These are phyloP conservation scores for Metschnikowia peoriensis DNA, from an alignment of 805 yeast genomes.

Conservation along the genomic window DNA sequence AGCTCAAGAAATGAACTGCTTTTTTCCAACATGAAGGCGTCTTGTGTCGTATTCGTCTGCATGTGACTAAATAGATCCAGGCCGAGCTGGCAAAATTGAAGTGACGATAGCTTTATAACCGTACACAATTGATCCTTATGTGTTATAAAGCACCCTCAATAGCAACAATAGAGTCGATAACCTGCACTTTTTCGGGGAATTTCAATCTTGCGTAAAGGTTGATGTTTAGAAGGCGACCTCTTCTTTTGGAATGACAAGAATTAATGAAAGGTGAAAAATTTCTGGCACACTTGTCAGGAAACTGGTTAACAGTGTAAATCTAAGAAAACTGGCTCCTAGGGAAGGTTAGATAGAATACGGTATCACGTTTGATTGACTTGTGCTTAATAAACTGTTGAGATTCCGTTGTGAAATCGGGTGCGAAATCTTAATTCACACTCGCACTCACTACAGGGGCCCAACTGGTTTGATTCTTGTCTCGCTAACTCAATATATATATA, in stretches of 20 bases:
- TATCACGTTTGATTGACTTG: neutral
- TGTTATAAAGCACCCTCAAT: too few species aligned
- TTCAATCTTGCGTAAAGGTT: neutral
- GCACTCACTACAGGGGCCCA: neutral
- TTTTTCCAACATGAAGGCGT: neutral
- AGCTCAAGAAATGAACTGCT: neutral
- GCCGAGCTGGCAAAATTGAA: too few species aligned
- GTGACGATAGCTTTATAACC: too few species aligned
- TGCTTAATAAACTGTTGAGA: neutral
- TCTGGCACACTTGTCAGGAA: neutral
- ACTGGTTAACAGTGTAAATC: neutral
- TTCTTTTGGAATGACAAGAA: neutral
- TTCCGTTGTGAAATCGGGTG: neutral
- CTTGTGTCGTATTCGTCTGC: neutral
- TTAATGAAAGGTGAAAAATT: too few species aligned
- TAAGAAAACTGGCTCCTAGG: neutral
- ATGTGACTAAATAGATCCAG: neutral
- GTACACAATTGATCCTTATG: too few species aligned
- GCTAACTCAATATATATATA: too few species aligned
- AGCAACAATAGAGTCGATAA: too few species aligned
- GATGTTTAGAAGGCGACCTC: neutral
- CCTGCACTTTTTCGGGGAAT: too few species aligned
- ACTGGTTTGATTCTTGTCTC: neutral
- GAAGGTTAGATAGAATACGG: neutral
- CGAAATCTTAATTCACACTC: neutral